phyloP scores from a whole-genome alignment of 1,139 yeast genomes.

The Suhomyces anneliseae region DNA sequence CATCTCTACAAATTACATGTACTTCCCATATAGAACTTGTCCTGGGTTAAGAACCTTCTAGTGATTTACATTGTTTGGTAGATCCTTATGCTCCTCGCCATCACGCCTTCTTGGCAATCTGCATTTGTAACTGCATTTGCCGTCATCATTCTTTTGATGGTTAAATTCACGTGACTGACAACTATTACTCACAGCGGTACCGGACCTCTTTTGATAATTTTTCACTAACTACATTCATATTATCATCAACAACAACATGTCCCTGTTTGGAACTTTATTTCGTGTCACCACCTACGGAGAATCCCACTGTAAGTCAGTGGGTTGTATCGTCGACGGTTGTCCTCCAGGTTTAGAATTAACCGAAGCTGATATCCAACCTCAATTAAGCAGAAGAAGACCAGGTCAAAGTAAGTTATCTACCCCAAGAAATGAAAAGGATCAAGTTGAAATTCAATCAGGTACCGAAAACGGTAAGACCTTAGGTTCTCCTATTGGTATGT shows the following conservation, averaged over 20 bases:
- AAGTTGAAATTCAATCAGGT: conserved; percentile 91
- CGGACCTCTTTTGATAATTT: conserved; percentile 4
- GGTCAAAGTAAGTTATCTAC: conserved; percentile 93
- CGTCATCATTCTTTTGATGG: neutral
- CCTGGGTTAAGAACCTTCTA: too few relatives aligned
- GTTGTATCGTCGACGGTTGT: conserved; percentile 97
- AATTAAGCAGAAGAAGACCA: conserved; percentile 93
- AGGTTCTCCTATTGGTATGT: conserved; percentile 95
- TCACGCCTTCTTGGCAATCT: too few relatives aligned
- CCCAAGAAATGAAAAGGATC: conserved; percentile 93
- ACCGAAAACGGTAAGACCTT: conserved; percentile 87
- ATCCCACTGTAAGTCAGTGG: conserved; percentile 97
- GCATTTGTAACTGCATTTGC: too few relatives aligned
- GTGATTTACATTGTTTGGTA: too few relatives aligned
- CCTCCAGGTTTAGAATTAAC: conserved; percentile 90
- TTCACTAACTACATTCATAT: conserved; percentile 1
- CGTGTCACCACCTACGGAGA: conserved; percentile 95
- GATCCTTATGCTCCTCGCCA: too few relatives aligned
- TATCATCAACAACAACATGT: conserved; percentile 27
- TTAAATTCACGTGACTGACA: conserved; percentile 4
- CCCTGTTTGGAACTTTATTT: conserved; percentile 46
- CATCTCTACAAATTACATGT: too few relatives aligned
- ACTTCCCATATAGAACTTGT: too few relatives aligned
- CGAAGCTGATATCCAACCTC: conserved; percentile 92
- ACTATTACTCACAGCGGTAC: conserved; percentile 11